These are phyloP conservation scores for Phialocephala sp. DNA, from an alignment of 2,329 filamentous ascomycete species.

Conservation along the genomic window DNA sequence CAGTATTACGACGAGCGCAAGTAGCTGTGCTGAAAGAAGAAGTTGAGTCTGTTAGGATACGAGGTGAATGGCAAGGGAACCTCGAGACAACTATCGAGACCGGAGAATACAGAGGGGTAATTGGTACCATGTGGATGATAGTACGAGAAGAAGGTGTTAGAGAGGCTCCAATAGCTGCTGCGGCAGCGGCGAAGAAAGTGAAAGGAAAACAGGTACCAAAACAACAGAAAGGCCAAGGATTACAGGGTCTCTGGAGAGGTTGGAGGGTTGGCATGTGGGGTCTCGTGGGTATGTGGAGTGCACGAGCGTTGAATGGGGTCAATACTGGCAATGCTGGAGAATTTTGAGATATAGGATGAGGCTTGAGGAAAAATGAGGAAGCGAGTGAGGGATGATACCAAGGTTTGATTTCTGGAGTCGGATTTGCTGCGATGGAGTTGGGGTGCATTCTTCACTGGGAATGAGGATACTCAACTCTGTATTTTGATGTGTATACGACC, in stretches of 20 bases:
- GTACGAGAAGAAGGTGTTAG: constrained; percentile 75
- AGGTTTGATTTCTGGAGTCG: constrained; percentile 24
- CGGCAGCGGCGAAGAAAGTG: neutral
- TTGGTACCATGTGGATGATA: constrained; percentile 92
- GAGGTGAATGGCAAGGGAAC: constrained; percentile 29
- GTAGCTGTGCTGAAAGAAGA: constrained; percentile 64
- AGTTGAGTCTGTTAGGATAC: constrained; percentile 32
- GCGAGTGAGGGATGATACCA: constrained; percentile 29
- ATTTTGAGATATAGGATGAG: constrained; percentile 26
- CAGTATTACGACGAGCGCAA: constrained; percentile 87
- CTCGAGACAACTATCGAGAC: constrained; percentile 79
- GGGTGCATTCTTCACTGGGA: neutral
- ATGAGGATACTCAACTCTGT: constrained; percentile 30
- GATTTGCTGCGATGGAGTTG: constrained; percentile 11
- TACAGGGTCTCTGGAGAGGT: constrained; percentile 61
- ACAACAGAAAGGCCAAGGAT: constrained; percentile 54
- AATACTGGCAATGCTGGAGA: constrained; percentile 40
- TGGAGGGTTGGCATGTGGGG: constrained; percentile 65
- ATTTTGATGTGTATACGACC: constrained; percentile 26
- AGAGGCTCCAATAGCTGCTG: constrained; percentile 13
- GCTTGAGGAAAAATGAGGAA: too few relatives aligned
- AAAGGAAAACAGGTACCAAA: constrained; percentile 24
- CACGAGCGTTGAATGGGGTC: constrained; percentile 38
- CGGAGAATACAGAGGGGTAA: constrained; percentile 81
- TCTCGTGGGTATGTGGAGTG: constrained; percentile 59